These are phyloP conservation scores for Poa pratensis DNA, from an alignment of 176 grass and related monocot species.

Conservation along the genomic window DNA sequence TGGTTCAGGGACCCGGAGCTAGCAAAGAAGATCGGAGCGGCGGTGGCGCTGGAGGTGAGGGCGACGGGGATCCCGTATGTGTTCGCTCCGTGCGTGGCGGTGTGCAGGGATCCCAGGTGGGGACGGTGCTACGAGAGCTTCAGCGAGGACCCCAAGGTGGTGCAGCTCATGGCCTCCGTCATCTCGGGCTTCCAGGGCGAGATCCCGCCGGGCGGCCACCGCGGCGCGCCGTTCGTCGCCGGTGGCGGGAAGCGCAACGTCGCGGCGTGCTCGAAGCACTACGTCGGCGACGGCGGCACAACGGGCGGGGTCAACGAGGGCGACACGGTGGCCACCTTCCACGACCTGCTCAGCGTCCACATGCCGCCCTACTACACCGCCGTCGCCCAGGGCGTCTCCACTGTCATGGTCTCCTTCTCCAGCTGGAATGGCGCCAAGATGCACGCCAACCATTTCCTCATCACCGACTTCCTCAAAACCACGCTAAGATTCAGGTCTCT, in stretches of 20 bases:
- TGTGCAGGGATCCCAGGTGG: slow-evolving; percentile 83
- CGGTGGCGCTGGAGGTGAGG: slow-evolving; percentile 77
- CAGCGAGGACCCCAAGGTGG: slow-evolving; percentile 65
- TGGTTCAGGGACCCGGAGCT: slow-evolving; percentile 66
- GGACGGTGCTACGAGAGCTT: slow-evolving; percentile 88
- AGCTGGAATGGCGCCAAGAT: slow-evolving; percentile 91
- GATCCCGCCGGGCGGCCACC: slow-evolving; percentile 36
- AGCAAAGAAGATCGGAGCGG: slow-evolving; percentile 88
- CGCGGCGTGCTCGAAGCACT: background rate
- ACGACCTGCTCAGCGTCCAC: slow-evolving; percentile 59
- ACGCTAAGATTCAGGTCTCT: slow-evolving; percentile 33
- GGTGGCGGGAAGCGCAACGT: slow-evolving; percentile 56
- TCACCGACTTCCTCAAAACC: slow-evolving; percentile 75
- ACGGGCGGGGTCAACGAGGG: slow-evolving; percentile 61
- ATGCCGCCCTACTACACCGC: slow-evolving; percentile 80
- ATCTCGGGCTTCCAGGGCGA: slow-evolving; percentile 75
- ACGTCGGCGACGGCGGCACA: slow-evolving; percentile 80
- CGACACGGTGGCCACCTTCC: slow-evolving; percentile 46
- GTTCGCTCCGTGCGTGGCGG: slow-evolving; percentile 83
- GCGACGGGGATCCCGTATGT: slow-evolving; percentile 91
- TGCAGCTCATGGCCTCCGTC: slow-evolving; percentile 65
- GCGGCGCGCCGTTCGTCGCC: slow-evolving; percentile 54
- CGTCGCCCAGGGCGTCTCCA: slow-evolving; percentile 64
- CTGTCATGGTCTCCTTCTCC: slow-evolving; percentile 79
- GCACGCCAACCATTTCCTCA: slow-evolving; percentile 69